Evolutionary conservation across 495 filamentous ascomycete species (phyloP).

Genomic region (Hypoxylon intermedium): DNA sequence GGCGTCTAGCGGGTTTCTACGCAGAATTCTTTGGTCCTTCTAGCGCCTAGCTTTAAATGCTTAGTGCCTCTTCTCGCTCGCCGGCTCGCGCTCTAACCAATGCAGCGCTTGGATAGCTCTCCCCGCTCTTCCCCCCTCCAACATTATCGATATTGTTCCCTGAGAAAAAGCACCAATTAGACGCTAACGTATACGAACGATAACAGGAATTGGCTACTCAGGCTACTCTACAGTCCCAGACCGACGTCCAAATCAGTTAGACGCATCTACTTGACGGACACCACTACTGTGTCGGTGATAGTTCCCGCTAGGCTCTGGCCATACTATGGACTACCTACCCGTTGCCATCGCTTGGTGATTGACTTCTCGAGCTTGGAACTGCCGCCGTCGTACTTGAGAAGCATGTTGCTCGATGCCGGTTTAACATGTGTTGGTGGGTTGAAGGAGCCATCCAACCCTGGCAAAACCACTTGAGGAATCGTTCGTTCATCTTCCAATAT

Average conservation of each 20-base stretch:
- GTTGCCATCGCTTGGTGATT: neutral
- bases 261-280: constrained; percentile 17
- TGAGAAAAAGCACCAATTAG: constrained; percentile 13
- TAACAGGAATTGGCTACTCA: constrained; percentile 36
- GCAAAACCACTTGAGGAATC: no score
- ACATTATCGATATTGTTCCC: constrained; percentile 22
- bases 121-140: constrained; percentile 11
- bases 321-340: neutral
- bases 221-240: no score
- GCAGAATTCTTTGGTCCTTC: constrained; percentile 43
- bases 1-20: constrained; percentile 37
- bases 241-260: constrained; percentile 29
- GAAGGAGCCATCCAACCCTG: constrained; percentile 11
- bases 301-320: constrained; percentile 13
- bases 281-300: constrained; percentile 21
- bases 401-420: constrained; percentile 20
- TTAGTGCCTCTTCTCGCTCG: constrained; percentile 7
- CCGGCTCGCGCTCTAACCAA: no score
- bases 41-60: constrained; percentile 37
- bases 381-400: constrained; percentile 27
- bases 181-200: constrained; percentile 12
- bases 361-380: constrained; percentile 18
- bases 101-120: constrained; percentile 2
- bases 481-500: neutral
- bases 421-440: constrained; percentile 17